Evolutionary conservation across 352 stramenopile species (phyloP), one percentile per base, ranked within the genome.

Genomic region (Pythium aquatile): DNA sequence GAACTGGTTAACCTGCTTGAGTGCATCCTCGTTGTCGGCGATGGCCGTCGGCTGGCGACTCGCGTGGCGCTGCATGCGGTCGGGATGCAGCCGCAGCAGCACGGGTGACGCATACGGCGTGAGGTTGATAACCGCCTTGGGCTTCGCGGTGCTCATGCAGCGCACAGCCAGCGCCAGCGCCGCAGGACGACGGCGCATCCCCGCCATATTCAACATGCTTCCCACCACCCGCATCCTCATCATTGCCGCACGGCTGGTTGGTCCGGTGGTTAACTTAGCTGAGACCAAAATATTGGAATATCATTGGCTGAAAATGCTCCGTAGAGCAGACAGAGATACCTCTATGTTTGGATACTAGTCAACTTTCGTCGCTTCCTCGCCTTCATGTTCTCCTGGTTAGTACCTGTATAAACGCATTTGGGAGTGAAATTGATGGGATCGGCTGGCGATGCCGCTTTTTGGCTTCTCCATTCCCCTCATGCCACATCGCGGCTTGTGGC

Each of bases 1-100:
- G 63, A 91, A 93, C 52, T 81, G 65, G 68, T 93, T 93, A 56
- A 93, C 77, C 55, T 88, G 75, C 68, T 93, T 93, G n/a, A 93
- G 73, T 14, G 83, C 82, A 17, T 83, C 65, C 66, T 90, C 83
- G 51, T 93, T 90, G 61, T 78, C 68, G 20, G 65, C 65, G n/a
- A 79, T 80, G 20, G 85, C 60, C 28, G 54, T 30, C 1, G 73
- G 65, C 20, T 66, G 30, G 9, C 20, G 40, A 9, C 10, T 28
- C 2, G 77, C 74, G 46, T 85, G 74, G 6, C 73, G 78, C 58
- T 87, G 78, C 37, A 90, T 66, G 30, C 72, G 81, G 66, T 93
- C 84, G 3, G 84, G 84, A 65, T 93, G 84, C 56, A 93, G 66
- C 10, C 81, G 74, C 39, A 91, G 62, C 29, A 93, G 66, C 53